Percentiles rank a stretch among this genome's conserved stretches.
Evolutionary conservation across 1,284 basidiomycete species (phyloP).

Genomic region (Pseudozyma tsukubaensis): DNA sequence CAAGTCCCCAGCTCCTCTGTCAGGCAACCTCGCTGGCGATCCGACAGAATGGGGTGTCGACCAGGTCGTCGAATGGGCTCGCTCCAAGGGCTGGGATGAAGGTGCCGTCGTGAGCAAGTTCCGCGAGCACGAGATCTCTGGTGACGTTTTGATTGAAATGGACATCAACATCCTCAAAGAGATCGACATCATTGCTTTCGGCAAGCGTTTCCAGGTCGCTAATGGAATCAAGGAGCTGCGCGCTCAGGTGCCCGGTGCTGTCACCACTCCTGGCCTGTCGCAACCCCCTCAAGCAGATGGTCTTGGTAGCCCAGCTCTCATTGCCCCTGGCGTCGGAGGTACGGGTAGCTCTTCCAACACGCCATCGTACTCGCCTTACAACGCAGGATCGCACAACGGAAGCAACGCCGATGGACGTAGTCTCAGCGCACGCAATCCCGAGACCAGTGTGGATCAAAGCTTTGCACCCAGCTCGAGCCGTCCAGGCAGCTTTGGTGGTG

Average conservation of each 20-base stretch:
- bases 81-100: constrained; percentile 84
- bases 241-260: constrained; percentile 30
- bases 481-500: constrained; percentile 34
- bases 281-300: constrained; percentile 23
- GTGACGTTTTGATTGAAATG: constrained; percentile 93
- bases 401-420: constrained; percentile 50
- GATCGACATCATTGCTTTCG: constrained; percentile 92
- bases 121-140: constrained; percentile 89
- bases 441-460: constrained; percentile 42
- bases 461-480: constrained; percentile 32
- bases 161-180: constrained; percentile 94
- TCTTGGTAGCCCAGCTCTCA: constrained; percentile 41
- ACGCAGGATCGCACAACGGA: constrained; percentile 32
- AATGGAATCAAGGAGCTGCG: constrained; percentile 92
- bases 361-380: constrained; percentile 31
- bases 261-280: constrained; percentile 16
- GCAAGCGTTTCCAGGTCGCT: constrained; percentile 90
- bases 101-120: constrained; percentile 83
- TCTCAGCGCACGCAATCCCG: constrained; percentile 38
- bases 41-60: constrained; percentile 86
- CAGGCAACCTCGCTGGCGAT: constrained; percentile 47
- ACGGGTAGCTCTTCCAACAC: constrained; percentile 20
- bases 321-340: constrained; percentile 18
- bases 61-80: constrained; percentile 90
- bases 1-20: constrained; percentile 10